Percentiles rank a stretch among this genome's conserved stretches.
phyloP scores from a whole-genome alignment of 1,139 yeast genomes.

The Kurtzmaniella natalensis region DNA sequence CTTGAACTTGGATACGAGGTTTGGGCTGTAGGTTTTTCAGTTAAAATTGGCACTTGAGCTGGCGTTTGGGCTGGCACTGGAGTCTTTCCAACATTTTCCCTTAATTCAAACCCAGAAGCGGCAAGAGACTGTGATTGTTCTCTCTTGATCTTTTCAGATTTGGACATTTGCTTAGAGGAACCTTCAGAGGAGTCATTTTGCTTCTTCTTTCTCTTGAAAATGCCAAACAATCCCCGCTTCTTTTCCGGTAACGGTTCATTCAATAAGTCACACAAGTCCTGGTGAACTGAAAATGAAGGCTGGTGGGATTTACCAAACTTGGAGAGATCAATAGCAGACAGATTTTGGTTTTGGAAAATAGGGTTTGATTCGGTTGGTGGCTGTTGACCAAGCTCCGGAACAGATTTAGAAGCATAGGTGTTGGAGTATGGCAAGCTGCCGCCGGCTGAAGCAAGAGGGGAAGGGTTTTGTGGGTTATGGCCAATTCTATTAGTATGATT shows the following conservation, averaged over 20 bases:
- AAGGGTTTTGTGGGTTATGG: too few species aligned
- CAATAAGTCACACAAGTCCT: constrained; percentile 14
- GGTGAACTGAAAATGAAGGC: constrained; percentile 29
- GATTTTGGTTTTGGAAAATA: constrained; percentile 28
- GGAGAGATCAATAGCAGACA: constrained; percentile 38
- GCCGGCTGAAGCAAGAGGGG: too few species aligned
- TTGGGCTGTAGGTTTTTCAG: too few species aligned
- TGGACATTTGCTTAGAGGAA: background rate
- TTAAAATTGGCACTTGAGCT: too few species aligned
- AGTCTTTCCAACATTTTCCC: background rate
- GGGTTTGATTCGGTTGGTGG: constrained; percentile 7
- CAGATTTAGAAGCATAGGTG: constrained; percentile 13
- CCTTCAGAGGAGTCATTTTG: too few species aligned
- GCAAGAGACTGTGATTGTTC: background rate
- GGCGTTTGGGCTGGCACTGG: background rate
- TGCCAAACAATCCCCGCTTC: constrained; percentile 17
- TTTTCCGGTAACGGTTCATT: constrained; percentile 10
- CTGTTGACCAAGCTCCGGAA: constrained; percentile 21
- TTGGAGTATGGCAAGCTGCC: too few species aligned
- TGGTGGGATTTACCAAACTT: constrained; percentile 39
- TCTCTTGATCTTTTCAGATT: background rate
- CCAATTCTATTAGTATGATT: too few species aligned
- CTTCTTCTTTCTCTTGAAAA: constrained; percentile 18
- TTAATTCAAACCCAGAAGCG: constrained; percentile 1
- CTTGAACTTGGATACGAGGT: too few species aligned